A percentile compares a stretch with the other conserved stretches of the same genome.
Conservation (phyloP, 306 rosid species). For the Mimosa pudica region DNA sequence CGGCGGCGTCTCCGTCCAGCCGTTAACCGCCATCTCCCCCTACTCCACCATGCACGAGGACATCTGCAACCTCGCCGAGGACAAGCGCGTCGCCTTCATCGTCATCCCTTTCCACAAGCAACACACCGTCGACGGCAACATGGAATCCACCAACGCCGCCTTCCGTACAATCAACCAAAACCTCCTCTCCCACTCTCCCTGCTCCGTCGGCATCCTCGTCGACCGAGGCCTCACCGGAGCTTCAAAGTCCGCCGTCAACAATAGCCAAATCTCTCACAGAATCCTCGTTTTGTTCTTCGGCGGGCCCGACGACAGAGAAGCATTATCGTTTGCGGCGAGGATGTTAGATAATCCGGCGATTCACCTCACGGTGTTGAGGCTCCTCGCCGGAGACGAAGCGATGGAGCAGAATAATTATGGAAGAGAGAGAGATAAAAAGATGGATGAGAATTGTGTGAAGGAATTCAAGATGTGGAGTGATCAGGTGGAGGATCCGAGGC, state of each 20-base stretch:
- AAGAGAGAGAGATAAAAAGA: conserved; percentile 46
- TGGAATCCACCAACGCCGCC: conserved; percentile 83
- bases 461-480: conserved; percentile 45
- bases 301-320: conserved; percentile 94
- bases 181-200: conserved; percentile 69
- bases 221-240: conserved; percentile 78
- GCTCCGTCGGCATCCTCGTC: conserved; percentile 84
- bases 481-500: conserved; percentile 31
- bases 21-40: conserved; percentile 86
- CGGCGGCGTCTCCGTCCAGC: conserved; percentile 57
- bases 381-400: conserved; percentile 48
- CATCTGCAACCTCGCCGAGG: conserved; percentile 77
- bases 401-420: conserved; percentile 15
- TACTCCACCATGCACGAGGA: conserved; percentile 94
- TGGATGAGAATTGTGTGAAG: conserved; percentile 56
- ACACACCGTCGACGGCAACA: conserved; percentile 93
- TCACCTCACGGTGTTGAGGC: conserved; percentile 57
- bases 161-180: conserved; percentile 71
- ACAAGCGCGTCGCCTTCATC: conserved; percentile 69
- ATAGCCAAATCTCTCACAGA: conserved; percentile 54
- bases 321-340: conserved; percentile 79
- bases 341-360: conserved; percentile 71
- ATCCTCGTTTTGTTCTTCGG: conserved; percentile 73
- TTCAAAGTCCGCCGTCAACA: conserved; percentile 46
- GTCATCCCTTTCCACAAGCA: conserved; percentile 91